These are phyloP conservation scores for Coelastrella sp. DNA, from an alignment of 139 green algal genomes.

Conservation along the genomic window DNA sequence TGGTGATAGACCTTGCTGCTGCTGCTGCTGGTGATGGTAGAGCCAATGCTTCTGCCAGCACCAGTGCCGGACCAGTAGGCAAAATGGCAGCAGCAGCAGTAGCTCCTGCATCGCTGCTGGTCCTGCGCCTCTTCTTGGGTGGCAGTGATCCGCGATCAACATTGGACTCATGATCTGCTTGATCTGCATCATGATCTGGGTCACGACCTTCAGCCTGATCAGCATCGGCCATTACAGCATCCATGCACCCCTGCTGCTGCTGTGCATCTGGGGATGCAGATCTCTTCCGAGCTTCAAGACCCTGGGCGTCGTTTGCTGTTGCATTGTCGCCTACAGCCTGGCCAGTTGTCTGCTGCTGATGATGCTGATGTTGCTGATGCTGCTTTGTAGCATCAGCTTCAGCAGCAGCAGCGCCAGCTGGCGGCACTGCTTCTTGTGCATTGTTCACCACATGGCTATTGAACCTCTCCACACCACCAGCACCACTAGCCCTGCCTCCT, in stretches of 20 bases:
- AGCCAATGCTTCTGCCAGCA: neutral
- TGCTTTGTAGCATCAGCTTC: neutral
- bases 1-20: neutral
- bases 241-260: neutral
- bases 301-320: too few relatives aligned
- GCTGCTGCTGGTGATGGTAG: neutral
- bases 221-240: neutral
- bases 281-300: too few relatives aligned
- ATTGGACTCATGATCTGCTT: neutral
- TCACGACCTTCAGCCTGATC: neutral
- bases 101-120: neutral
- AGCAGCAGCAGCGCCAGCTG: neutral
- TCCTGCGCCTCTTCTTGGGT: neutral
- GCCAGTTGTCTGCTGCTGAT: neutral
- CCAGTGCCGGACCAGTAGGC: neutral
- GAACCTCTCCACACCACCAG: constrained; percentile 11
- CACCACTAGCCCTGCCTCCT: neutral
- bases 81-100: neutral
- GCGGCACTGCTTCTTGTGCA: neutral
- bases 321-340: neutral
- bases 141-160: neutral
- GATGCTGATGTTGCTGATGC: too few relatives aligned
- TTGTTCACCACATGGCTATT: constrained; percentile 18
- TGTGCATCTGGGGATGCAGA: neutral
- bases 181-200: neutral